Percentiles rank a stretch among this genome's conserved stretches.
phyloP scores from a whole-genome alignment of 257 asterid species.

The Striga asiatica region DNA sequence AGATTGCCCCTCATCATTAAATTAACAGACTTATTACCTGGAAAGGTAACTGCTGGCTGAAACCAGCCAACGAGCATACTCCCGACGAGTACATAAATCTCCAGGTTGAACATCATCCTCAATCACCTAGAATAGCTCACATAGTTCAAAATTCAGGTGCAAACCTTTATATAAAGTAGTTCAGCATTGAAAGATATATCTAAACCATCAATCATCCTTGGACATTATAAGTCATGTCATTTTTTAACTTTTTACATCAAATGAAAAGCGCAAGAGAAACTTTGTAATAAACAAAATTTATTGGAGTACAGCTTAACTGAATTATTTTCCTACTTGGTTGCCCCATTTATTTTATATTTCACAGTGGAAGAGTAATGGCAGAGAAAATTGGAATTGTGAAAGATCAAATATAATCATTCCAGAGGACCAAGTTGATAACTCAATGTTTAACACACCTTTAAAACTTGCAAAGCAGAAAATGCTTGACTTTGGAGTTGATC shows the following conservation, averaged over 20 bases:
- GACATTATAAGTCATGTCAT: neutral
- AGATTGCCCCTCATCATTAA: neutral
- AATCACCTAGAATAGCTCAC: slow-evolving; percentile 44
- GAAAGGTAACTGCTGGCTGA: slow-evolving; percentile 82
- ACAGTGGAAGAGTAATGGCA: neutral
- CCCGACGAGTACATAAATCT: slow-evolving; percentile 93
- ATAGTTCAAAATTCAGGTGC: slow-evolving; percentile 1
- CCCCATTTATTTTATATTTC: slow-evolving; percentile 17
- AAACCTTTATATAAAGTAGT: neutral
- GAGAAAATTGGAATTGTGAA: neutral
- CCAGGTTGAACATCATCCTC: slow-evolving; percentile 91
- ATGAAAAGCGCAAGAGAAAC: neutral
- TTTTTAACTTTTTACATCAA: neutral
- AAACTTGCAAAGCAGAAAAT: slow-evolving; percentile 79
- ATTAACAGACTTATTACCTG: slow-evolving; percentile 40
- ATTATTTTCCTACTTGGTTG: slow-evolving; percentile 16
- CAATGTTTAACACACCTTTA: slow-evolving; percentile 32
- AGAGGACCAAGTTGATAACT: slow-evolving; percentile 3
- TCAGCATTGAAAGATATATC: neutral
- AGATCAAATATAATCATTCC: slow-evolving; percentile 1
- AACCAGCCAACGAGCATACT: slow-evolving; percentile 97
- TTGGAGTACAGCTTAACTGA: neutral
- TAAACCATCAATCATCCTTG: neutral
- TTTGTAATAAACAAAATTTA: neutral
- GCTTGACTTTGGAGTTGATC: slow-evolving; percentile 93